Percentiles rank a stretch among this genome's conserved stretches.
phyloP scores from a whole-genome alignment of 2,329 filamentous ascomycete species.

The Trichoderma sp. region DNA sequence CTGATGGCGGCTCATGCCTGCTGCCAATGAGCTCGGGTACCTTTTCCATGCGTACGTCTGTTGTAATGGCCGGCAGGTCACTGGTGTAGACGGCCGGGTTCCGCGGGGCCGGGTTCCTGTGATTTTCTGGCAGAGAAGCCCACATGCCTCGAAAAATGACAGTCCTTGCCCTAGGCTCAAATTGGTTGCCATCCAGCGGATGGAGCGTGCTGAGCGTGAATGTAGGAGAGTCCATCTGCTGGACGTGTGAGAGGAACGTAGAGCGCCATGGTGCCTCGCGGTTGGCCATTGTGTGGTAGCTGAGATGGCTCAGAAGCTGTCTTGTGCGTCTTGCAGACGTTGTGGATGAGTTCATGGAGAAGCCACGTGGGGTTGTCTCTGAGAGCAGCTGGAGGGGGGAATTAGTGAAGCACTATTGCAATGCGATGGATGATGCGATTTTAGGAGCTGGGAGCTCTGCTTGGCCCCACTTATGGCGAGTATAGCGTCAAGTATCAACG shows the following conservation, averaged over 20 bases:
- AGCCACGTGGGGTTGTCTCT: not conserved
- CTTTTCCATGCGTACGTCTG: slow-evolving; percentile 87
- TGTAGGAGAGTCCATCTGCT: slow-evolving; percentile 51
- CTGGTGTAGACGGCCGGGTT: slow-evolving; percentile 74
- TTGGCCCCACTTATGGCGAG: not conserved
- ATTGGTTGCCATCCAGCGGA: slow-evolving; percentile 46
- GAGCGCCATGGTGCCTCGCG: slow-evolving; percentile 57
- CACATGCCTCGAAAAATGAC: slow-evolving; percentile 89
- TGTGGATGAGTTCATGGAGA: slow-evolving; percentile 31
- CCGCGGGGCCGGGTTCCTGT: slow-evolving; percentile 70
- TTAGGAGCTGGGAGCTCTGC: not conserved
- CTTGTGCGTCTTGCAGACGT: slow-evolving; percentile 35
- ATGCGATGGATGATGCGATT: slow-evolving; percentile 7
- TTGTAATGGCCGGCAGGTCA: slow-evolving; percentile 82
- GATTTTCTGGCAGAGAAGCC: slow-evolving; percentile 71
- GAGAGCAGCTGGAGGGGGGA: not conserved
- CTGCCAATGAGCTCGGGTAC: slow-evolving; percentile 68
- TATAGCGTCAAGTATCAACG: not conserved
- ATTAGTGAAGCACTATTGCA: not conserved
- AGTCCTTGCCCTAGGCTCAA: slow-evolving; percentile 66
- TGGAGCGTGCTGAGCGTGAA: slow-evolving; percentile 59
- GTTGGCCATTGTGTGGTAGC: slow-evolving; percentile 35
- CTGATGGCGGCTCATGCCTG: slow-evolving; percentile 37
- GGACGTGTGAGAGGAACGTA: slow-evolving; percentile 56
- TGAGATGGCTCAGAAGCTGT: slow-evolving; percentile 38